Evolutionary conservation across 148 eudicot genomes (phyloP), one percentile per base, ranked within the genome.

Genomic region (Cornus kousa): DNA sequence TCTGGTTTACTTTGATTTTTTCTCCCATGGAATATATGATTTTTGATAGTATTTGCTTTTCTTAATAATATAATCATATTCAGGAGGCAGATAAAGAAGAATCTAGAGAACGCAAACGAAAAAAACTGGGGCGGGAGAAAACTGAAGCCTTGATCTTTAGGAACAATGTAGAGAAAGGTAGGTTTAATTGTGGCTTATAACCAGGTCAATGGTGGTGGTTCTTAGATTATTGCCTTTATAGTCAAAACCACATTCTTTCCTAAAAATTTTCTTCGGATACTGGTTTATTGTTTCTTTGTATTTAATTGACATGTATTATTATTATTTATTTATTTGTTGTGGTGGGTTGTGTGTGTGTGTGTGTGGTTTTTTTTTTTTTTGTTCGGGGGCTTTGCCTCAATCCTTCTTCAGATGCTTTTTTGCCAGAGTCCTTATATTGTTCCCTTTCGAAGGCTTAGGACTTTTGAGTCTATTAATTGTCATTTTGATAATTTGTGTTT

Each of bases 61-160:
- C 32, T 72, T 72, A 35, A 20, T 75, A 67, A 28, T 28, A 28
- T 76, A 10, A 10, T 39, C 48, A 12, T 66, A 32, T n/a, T 67
- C 70, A 86, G 87, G 87, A 78, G 68, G 43, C 72, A 73, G 85
- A 79, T 64, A 82, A 87, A 72, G 92, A 82, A 66, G 82, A 50
- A 55, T 43, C 46, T 40, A 86, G 86, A 50, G 85, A 83, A 67
- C 67, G 60, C 59, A 88, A 74, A 75, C 79, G 83, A 68, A 84
- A 64, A 77, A 84, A 80, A 74, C 28, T 62, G 64, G 84, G 80
- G 68, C 77, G 16, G 77, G 81, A 81, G 71, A 76, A 73, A 33
- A 50, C 72, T 66, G 84, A 80, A 79, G 75, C 75, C 68, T 46
- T 76, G 39, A 50, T 74, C 23, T 67, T 55, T 50, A 75, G 66